Conservation (phyloP, 768 basidiomycete genomes). For the Suillus lakei region DNA sequence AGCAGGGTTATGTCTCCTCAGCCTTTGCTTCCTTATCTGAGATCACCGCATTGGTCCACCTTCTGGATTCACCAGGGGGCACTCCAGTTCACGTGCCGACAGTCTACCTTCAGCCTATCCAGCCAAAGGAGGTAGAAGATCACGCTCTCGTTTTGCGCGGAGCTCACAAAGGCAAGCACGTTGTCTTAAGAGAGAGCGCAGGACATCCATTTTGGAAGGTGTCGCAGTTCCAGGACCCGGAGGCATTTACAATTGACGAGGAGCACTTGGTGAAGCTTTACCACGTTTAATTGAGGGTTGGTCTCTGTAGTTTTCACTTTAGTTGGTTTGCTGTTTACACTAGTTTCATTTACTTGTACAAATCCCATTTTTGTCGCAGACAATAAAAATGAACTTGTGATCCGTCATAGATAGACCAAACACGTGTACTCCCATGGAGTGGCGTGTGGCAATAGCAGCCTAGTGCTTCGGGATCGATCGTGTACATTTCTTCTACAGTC, state of each 20-base stretch:
- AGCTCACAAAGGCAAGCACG: constrained; percentile 43
- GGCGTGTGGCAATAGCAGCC: neutral
- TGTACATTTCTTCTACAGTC: neutral
- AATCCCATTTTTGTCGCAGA: neutral
- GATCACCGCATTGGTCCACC: constrained; percentile 31
- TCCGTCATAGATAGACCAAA: constrained; percentile 24
- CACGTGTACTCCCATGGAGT: constrained; percentile 35
- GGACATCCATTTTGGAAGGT: constrained; percentile 34
- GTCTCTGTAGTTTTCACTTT: neutral
- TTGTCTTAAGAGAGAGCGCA: constrained; percentile 48
- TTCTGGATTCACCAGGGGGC: constrained; percentile 37
- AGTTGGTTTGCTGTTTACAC: neutral
- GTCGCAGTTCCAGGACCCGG: constrained; percentile 18
- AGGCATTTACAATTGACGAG: constrained; percentile 19
- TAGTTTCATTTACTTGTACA: neutral
- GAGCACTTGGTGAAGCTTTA: constrained; percentile 32
- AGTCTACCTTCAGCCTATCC: constrained; percentile 46
- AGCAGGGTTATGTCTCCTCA: constrained; percentile 32
- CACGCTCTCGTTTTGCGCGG: constrained; percentile 57
- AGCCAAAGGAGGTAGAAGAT: constrained; percentile 45
- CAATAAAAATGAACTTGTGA: constrained; percentile 4
- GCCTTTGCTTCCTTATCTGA: constrained; percentile 33
- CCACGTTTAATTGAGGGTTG: constrained; percentile 3
- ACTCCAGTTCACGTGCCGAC: constrained; percentile 44
- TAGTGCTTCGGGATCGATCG: neutral